These are phyloP conservation scores for Phaeodactylum tricornutum DNA, from an alignment of 108 stramenopile genomes.

Conservation along the genomic window DNA sequence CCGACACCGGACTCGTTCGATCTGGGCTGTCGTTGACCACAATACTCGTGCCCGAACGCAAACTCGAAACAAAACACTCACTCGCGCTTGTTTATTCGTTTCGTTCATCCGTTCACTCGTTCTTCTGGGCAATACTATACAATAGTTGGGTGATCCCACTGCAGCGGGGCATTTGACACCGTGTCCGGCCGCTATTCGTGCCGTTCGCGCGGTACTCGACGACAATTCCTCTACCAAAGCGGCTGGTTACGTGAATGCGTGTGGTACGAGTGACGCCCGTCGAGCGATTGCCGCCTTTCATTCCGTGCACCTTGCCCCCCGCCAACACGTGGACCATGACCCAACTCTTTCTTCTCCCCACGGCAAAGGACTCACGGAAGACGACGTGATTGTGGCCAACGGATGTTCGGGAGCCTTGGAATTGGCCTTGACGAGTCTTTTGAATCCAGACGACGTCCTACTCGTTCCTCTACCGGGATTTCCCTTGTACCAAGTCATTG, in stretches of 20 bases:
- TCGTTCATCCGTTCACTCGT: neutral
- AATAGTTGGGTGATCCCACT: conserved; percentile 76
- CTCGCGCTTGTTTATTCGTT: neutral
- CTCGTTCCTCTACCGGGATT: conserved; percentile 88
- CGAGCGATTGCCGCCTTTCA: conserved; percentile 56
- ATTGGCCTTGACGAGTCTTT: conserved; percentile 52
- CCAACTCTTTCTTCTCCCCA: too few species aligned
- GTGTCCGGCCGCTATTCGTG: conserved; percentile 44
- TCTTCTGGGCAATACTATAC: conserved; percentile 1
- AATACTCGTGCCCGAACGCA: too few species aligned
- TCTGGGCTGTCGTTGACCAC: too few species aligned
- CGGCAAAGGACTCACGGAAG: too few species aligned
- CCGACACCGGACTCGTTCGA: too few species aligned
- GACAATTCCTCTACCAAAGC: conserved; percentile 13
- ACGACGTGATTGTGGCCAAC: conserved; percentile 81
- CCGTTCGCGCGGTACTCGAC: conserved; percentile 29
- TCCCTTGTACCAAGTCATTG: conserved; percentile 86
- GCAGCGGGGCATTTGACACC: conserved; percentile 45
- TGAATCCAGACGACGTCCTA: conserved; percentile 59
- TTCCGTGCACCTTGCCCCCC: neutral
- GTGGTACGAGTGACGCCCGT: conserved; percentile 60
- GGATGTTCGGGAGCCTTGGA: conserved; percentile 91
- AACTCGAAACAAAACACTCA: neutral
- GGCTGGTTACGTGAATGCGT: conserved; percentile 72
- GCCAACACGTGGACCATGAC: neutral